Base-by-base conservation (phyloP, 2,329 filamentous ascomycete species). In the Arthrobotrys conoides region DNA sequence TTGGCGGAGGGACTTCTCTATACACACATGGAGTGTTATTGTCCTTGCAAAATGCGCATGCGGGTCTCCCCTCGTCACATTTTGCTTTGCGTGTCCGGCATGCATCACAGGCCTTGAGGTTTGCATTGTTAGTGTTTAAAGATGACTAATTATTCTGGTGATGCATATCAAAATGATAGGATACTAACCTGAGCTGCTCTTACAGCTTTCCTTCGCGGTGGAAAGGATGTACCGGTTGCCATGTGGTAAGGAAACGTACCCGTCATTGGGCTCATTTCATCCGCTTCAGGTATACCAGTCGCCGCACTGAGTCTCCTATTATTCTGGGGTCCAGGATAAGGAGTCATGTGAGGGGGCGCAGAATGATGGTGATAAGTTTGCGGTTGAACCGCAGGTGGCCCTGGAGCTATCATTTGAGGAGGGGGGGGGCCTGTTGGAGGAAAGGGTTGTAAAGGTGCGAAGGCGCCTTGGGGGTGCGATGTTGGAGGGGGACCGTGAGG, bases 51-150 rank as follows among this genome's bases (percentile, higher is more conserved):
- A 90, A 90, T 46, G 91, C 93, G 83, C 93, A 95, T 82, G 92
- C 91, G 1, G 92, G 94, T 81, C 92, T 90, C 10, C 91, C 90
- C 86, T 97, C 94, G 82, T 97, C 93, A 83, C 94, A 97, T 85
- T 97, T 97, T 14, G 93, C 93, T 84, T 97, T 97, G 46, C 95
- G 88, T 78, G 92, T 89, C 75, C 94, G 90, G 85, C 94, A 97
- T 84, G 91, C 93, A 83, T 97, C 94, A 84, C 96, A 99, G 44
- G 96, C 96, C 91, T 97, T 82, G 51, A n/a, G 12, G 44, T 38
- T 24, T 38, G 22, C 24, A 76, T 38, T 57, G 46, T 48, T 51
- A 61, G 64, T 22, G 80, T 46, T 64, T 55, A 76, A 66, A 80
- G 69, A 38, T 81, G 72, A 81, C 71, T 77, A 27, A 20, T 9